Percentiles rank a stretch among this genome's conserved stretches.
These are phyloP conservation scores for Trichoderma cornu-damae DNA, from an alignment of 2,329 filamentous ascomycete genomes.

Conservation along the genomic window DNA sequence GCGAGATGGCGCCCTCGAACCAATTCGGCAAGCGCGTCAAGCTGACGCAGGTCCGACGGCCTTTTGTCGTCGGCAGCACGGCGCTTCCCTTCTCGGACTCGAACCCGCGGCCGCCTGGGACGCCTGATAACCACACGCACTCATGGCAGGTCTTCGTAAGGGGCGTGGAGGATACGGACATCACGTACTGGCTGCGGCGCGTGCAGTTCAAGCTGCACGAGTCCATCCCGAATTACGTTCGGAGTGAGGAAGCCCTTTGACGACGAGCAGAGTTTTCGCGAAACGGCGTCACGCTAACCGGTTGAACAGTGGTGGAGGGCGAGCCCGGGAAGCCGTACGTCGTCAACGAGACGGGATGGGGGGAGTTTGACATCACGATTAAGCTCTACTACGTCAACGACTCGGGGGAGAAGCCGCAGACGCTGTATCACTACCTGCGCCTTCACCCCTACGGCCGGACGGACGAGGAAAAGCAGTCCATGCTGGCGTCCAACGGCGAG, in stretches of 20 bases:
- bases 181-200: conserved; percentile 92
- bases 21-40: conserved; percentile 59
- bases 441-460: conserved; percentile 85
- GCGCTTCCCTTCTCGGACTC: conserved; percentile 74
- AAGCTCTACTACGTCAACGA: conserved; percentile 90
- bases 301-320: conserved; percentile 59
- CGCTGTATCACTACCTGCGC: conserved; percentile 87
- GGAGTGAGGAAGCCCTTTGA: conserved; percentile 58
- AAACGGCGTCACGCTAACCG: background rate
- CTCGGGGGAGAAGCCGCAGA: conserved; percentile 87
- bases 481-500: conserved; percentile 53
- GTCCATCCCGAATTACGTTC: conserved; percentile 85
- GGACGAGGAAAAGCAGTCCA: conserved; percentile 63
- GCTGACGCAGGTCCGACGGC: conserved; percentile 58
- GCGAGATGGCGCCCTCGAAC: conserved; percentile 54
- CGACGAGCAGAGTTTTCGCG: too few species aligned
- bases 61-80: conserved; percentile 72
- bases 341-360: conserved; percentile 92
- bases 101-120: conserved; percentile 69
- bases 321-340: conserved; percentile 66
- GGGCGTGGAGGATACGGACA: conserved; percentile 81
- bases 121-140: conserved; percentile 90
- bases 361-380: conserved; percentile 94
- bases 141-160: conserved; percentile 94
- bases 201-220: conserved; percentile 98